phyloP scores from a whole-genome alignment of 169 alveolate genomes.

The Prorocentrum cordatum region DNA sequence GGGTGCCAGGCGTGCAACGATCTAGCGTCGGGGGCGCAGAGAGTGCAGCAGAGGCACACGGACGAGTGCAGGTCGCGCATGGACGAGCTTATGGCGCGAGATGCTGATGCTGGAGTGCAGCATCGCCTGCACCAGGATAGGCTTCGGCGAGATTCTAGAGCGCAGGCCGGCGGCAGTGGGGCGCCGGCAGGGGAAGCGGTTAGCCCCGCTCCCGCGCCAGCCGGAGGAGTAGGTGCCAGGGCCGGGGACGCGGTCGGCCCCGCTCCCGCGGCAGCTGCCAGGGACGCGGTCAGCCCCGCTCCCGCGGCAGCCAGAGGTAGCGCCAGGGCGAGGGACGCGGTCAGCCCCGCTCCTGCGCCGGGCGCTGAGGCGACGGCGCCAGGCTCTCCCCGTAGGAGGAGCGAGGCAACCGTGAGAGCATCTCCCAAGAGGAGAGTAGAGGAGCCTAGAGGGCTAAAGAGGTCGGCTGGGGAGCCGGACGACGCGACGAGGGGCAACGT shows the following conservation, averaged over 20 bases:
- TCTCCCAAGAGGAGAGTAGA: not conserved
- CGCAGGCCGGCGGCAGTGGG: no score
- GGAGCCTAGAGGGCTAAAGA: not conserved
- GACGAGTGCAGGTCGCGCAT: not conserved
- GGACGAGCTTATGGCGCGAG: not conserved
- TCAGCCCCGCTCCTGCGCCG: not conserved
- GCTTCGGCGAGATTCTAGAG: not conserved
- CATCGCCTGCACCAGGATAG: not conserved
- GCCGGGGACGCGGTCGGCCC: not conserved
- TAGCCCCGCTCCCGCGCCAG: not conserved
- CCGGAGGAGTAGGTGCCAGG: no score
- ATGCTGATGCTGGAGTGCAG: not conserved
- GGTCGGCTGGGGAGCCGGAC: not conserved
- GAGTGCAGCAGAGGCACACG: not conserved
- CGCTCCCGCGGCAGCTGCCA: not conserved
- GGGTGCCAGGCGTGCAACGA: not conserved
- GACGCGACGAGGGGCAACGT: not conserved
- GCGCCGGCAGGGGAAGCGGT: not conserved
- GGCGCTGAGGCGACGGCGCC: no score
- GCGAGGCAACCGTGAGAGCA: not conserved
- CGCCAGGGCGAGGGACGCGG: not conserved
- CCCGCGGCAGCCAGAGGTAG: not conserved
- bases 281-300: not conserved
- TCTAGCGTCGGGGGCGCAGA: not conserved
- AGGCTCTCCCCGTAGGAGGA: not conserved